phyloP scores from a whole-genome alignment of 1,284 basidiomycete genomes.

The Boletus hoseneyae region DNA sequence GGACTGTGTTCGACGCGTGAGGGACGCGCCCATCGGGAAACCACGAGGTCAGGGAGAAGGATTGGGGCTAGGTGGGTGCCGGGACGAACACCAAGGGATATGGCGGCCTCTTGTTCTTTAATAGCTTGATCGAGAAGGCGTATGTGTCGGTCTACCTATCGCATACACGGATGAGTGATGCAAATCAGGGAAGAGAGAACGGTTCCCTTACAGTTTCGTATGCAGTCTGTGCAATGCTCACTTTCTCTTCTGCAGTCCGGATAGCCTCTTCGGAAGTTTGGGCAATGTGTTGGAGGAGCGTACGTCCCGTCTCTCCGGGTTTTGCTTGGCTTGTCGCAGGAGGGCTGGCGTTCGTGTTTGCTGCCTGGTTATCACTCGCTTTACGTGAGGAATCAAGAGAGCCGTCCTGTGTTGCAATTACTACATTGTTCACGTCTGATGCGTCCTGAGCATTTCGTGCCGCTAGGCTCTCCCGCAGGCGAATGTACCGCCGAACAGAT shows the following conservation, averaged over 20 bases:
- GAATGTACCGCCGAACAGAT: slow-evolving; percentile 44
- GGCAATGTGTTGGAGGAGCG: slow-evolving; percentile 55
- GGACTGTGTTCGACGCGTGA: slow-evolving; percentile 43
- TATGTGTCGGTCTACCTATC: slow-evolving; percentile 64
- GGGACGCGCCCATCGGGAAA: slow-evolving; percentile 48
- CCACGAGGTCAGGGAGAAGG: slow-evolving; percentile 56
- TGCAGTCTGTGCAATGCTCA: slow-evolving; percentile 64
- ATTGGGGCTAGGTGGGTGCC: slow-evolving; percentile 53
- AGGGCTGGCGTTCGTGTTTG: background rate
- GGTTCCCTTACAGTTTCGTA: slow-evolving; percentile 55
- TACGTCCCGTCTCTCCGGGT: slow-evolving; percentile 38
- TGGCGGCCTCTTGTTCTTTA: slow-evolving; percentile 63
- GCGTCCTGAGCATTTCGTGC: background rate
- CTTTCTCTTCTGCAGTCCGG: slow-evolving; percentile 67
- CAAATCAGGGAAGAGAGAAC: background rate
- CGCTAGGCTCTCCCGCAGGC: slow-evolving; percentile 31
- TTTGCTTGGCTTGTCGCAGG: slow-evolving; percentile 9
- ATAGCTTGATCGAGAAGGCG: slow-evolving; percentile 72
- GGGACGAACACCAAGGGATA: slow-evolving; percentile 51
- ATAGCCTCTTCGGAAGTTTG: slow-evolving; percentile 57
- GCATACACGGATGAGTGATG: slow-evolving; percentile 3
- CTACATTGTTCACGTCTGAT: background rate
- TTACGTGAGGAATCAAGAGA: background rate
- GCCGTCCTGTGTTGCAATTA: slow-evolving; percentile 9
- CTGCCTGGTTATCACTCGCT: background rate